Conservation (phyloP, 768 basidiomycete species). For the Dentipellis fragilis region DNA sequence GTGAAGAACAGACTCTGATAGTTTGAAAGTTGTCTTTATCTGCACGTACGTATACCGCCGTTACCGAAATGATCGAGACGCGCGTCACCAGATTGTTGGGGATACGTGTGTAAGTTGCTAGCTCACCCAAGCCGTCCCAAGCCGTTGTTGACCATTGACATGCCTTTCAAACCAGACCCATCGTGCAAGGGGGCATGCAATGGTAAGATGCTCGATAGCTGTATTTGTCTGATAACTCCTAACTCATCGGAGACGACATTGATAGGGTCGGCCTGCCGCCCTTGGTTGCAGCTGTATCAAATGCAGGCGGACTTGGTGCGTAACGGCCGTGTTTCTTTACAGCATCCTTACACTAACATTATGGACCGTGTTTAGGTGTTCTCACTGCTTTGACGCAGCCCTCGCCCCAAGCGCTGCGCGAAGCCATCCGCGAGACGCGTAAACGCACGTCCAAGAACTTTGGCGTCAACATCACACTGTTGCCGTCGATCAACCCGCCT, state of each 20-base stretch:
- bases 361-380: slow-evolving; percentile 37
- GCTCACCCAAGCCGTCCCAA: too few relatives aligned
- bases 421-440: slow-evolving; percentile 71
- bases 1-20: too few relatives aligned
- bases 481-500: slow-evolving; percentile 84
- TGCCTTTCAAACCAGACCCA: slow-evolving; percentile 35
- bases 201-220: slow-evolving; percentile 35
- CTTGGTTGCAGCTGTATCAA: slow-evolving; percentile 69
- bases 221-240: not conserved
- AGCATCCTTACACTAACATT: not conserved
- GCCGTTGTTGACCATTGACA: too few relatives aligned
- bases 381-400: slow-evolving; percentile 87
- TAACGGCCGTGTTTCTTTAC: not conserved
- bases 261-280: slow-evolving; percentile 70
- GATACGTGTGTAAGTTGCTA: slow-evolving; percentile 49
- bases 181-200: slow-evolving; percentile 89
- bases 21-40: too few relatives aligned
- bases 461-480: slow-evolving; percentile 79
- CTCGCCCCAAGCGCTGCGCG: slow-evolving; percentile 67
- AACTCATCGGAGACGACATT: slow-evolving; percentile 1
- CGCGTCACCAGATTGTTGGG: slow-evolving; percentile 53
- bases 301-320: slow-evolving; percentile 73
- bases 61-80: slow-evolving; percentile 26
- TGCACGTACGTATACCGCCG: too few relatives aligned
- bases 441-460: slow-evolving; percentile 65